Base-by-base conservation (phyloP, 352 stramenopile genomes). In the Phytopythium aichiense region DNA sequence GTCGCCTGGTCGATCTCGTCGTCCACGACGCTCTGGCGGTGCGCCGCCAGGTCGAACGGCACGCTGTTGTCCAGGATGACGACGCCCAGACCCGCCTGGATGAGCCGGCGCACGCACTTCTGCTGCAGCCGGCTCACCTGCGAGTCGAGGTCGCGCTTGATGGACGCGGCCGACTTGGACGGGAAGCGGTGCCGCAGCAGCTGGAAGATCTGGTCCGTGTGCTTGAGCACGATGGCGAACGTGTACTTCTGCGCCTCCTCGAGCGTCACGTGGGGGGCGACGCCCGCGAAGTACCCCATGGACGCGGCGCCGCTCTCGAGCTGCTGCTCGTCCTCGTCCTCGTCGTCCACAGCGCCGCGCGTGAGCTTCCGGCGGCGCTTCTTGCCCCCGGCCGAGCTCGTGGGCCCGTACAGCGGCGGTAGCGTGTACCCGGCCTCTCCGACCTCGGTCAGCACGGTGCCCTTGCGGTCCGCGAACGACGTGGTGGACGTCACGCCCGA, bases 231-330 rank as follows among this genome's bases (percentile, higher is more conserved):
- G 48, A 95, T 79, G 4, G 87, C 84, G 63, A 95, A 95, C 33
- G 87, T 95, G 66, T 95, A 95, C 71, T 93, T 93, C 56, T 95
- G 87, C 53, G 83, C 77, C 67, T 95, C 87, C 37, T 95, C 80
- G 42, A 95, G 91, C 2, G 82, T 89, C 58, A 93, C 74, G 46
- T 93, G 84, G 4, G 84, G 76, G 0, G 76, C 68, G 9, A 75
- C 73, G 16, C 71, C 65, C 16, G 77, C 58, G 42, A 71, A 75
- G 37, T 66, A 71, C 9, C 70, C 66, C 63, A 74, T 64, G 13
- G 60, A 60, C 25, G 57, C 43, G 64, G 18, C 8, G 60, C 62
- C 13, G 43, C 63, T 2, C 57, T 46, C 7, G 25, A 74, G 25
- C 8, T 71, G 55, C 33, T 70, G 61, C 30, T 71, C 38, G 9